Evolutionary conservation across 495 filamentous ascomycete species (phyloP), one percentile per base, ranked within the genome.

Genomic region (Pseudoneurospora amorphoporcata): DNA sequence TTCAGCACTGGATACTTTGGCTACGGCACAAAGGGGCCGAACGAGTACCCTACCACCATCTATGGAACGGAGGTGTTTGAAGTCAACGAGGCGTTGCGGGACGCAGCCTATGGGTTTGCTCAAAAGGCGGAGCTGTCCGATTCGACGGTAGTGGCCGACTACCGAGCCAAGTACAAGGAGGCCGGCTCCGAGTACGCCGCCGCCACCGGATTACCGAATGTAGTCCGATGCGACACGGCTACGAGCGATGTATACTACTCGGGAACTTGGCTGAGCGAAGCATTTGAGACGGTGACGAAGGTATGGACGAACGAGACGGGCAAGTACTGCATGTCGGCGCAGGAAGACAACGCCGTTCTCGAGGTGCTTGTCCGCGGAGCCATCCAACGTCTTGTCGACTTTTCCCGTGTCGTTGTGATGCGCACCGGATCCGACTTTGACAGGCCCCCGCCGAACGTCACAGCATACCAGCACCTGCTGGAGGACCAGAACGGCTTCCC

Each of bases 51-150:
- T 0, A 77, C 77, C 65, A 84, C 73, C 69, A 85, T 91, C 77
- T 93, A 93, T 80, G 91, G 92, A 68, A 92, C 91, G 10, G 92
- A 94, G 80, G 91, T 93, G 37, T 90, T 92, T 79, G 91, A 93
- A 77, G 79, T 93, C 40, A 92, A 91, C 79, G 83, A 84, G 32
- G 83, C 84, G 7, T 85, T 93, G 1, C 87, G 89, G 23, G 79
- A 86, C 38, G 75, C 86, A 6, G 90, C 89, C 1, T 87, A 84
- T 32, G 69, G 74, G 10, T 88, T 90, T 69, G 91, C 91, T 1
- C 74, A 76, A 37, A 82, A 79, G 9, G 90, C 88, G 0, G 84
- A 81, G 0, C 80, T 93, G 8, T 84, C 83, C 65, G 90, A 92
- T 74, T 85, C 84, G 40, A 68, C 77, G 6, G 79, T 75, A 4